Base-by-base conservation (phyloP, 148 eudicot species). In the Oxyria digyna region DNA sequence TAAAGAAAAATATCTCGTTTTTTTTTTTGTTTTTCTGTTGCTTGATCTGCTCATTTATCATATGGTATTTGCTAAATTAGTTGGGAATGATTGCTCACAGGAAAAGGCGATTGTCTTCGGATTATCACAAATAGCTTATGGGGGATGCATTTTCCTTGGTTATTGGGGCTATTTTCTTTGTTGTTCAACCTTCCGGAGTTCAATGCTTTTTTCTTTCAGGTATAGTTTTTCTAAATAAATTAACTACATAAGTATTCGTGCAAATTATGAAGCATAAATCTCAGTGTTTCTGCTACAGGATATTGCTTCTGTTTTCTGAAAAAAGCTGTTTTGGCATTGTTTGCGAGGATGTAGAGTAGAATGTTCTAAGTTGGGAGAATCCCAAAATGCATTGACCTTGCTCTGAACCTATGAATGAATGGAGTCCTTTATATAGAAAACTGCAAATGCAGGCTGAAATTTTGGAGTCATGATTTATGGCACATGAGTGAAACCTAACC, bases 91-190 rank as follows among this genome's bases (percentile, higher is more conserved):
- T 75, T 69, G 21, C 38, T 55, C 85, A 71, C 89, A 95, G 99
- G 94, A 91, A 80, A 91, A 84, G 80, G 83, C 83, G n/a, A 83
- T 80, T 72, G 75, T 87, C 59, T 95, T 95, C 84, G 87, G 85
- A 49, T 70, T 85, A 72, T 87, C 99, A 69, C 97, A 95, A 85
- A 78, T 83, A 67, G 85, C 97, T 14, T 91, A 85, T 78, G 99
- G 93, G 67, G 96, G 83, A 35, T 88, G 89, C 74, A 71, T 91
- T 32, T 83, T 87, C 76, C 68, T 91, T 69, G 89, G 97, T 71
- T 95, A 95, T 66, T 91, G 99, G 99, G 88, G 89, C 52, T 95
- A 95, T 85, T 91, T 91, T 73, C 75, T 85, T 67, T 75, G 83
- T 57, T 84, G 64, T 70, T 86, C 71, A 46, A 66, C 73, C 74